Percentiles rank a stretch among this genome's conserved stretches.
phyloP scores from a whole-genome alignment of 2,329 filamentous ascomycete species.

The Bipolaris oryzae region DNA sequence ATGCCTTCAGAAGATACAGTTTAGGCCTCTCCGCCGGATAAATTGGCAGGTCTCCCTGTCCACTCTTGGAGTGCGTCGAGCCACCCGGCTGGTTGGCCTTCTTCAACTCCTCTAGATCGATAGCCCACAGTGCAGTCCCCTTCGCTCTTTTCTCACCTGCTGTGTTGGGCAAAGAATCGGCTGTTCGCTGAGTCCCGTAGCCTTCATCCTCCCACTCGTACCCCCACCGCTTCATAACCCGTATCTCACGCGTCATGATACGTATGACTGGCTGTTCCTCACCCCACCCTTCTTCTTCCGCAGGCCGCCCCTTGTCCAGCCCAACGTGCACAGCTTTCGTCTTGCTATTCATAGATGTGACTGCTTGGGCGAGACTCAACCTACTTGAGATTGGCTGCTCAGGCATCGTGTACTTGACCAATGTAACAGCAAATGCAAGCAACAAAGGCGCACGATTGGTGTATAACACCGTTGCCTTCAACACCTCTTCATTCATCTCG shows the following conservation, averaged over 20 bases:
- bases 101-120: slow-evolving; percentile 63
- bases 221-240: slow-evolving; percentile 77
- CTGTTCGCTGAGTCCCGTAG: slow-evolving; percentile 19
- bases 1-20: slow-evolving; percentile 63
- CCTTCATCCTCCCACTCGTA: slow-evolving; percentile 55
- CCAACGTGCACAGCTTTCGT: slow-evolving; percentile 78
- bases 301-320: slow-evolving; percentile 67
- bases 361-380: slow-evolving; percentile 80
- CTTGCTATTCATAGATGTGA: slow-evolving; percentile 80
- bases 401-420: slow-evolving; percentile 81
- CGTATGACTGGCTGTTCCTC: slow-evolving; percentile 75
- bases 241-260: slow-evolving; percentile 75
- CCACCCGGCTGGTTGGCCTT: slow-evolving; percentile 49
- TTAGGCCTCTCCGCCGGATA: slow-evolving; percentile 74
- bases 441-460: slow-evolving; percentile 85
- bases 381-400: slow-evolving; percentile 84
- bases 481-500: slow-evolving; percentile 62
- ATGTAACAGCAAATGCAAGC: slow-evolving; percentile 75
- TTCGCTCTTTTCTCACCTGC: slow-evolving; percentile 27
- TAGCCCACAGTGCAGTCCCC: slow-evolving; percentile 62
- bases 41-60: slow-evolving; percentile 66
- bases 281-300: slow-evolving; percentile 74
- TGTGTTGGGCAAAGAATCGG: slow-evolving; percentile 22
- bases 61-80: slow-evolving; percentile 14
- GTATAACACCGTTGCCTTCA: slow-evolving; percentile 64